Evolutionary conservation across 2,329 filamentous ascomycete genomes (phyloP), one percentile per base, ranked within the genome.

Genomic region (Pestalotiopsis sp.): DNA sequence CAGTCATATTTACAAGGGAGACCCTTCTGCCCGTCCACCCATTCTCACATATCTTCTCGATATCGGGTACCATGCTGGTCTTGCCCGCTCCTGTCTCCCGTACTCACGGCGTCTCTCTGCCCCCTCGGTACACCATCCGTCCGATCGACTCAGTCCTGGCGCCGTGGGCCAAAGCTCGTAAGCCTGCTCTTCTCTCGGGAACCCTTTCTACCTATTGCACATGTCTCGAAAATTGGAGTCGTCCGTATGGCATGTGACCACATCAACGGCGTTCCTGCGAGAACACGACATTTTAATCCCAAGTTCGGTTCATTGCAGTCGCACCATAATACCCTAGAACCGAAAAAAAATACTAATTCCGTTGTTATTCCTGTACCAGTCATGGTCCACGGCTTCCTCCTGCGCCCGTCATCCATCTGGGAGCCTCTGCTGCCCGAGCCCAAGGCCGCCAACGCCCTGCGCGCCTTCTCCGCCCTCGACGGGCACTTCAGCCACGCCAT

Each of bases 341-440:
- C 2, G 4, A 41, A 41, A 12, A 41, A 11, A 41, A 41, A 17
- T 52, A n/a, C 45, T 52, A n/a, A 52, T n/a, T 52, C 2, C 45
- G n/a, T 5, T 45, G 13, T 4, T n/a, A 13, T 13, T 52, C 7
- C 11, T 9, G 9, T n/a, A 9, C 14, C 11, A 52, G 45, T 68
- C 7, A 52, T 52, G 60, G 38, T 68, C 4, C 38, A 68, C 17
- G 67, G 67, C 36, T 68, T 68, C 38, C 58, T 68, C 7, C 52
- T 68, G 1, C 61, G 67, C 12, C 36, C 31, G 31, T 31, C 67
- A 52, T 68, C 67, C 27, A 65, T 68, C 27, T 68, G 67, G 67
- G 2, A 52, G 31, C 67, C 67, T 9, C 25, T 66, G 17, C 41
- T 66, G 12, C 63, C 45, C 31, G 41, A 66, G n/a, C 63, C 63